Evolutionary conservation across 2,329 filamentous ascomycete species (phyloP).

Genomic region (Pseudogymnoascus sp.): DNA sequence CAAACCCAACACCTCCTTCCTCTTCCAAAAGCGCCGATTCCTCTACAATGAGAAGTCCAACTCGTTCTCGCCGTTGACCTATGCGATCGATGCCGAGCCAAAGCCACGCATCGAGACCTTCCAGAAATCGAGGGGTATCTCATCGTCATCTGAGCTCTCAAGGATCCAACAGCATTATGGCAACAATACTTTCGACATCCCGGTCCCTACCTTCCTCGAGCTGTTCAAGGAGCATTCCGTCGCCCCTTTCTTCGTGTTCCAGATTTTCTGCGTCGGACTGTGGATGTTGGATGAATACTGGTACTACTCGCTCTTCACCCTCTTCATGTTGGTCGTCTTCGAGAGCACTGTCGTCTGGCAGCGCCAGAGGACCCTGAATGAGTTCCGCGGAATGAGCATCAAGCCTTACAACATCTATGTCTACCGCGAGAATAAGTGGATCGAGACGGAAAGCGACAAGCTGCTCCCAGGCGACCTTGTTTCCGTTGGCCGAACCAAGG

Average conservation of each 20-base stretch:
- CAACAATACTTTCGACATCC: constrained; percentile 93
- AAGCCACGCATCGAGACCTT: constrained; percentile 72
- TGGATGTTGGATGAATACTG: constrained; percentile 99
- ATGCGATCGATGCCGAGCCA: constrained; percentile 75
- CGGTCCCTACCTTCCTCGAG: constrained; percentile 89
- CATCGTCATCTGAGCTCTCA: constrained; percentile 64
- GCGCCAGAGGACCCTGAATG: constrained; percentile 85
- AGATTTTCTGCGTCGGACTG: constrained; percentile 94
- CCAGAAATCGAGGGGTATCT: constrained; percentile 71
- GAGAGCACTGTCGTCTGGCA: constrained; percentile 99
- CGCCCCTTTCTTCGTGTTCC: constrained; percentile 98
- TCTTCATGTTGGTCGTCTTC: constrained; percentile 96
- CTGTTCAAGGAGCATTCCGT: constrained; percentile 98
- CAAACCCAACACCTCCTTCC: constrained; percentile 73
- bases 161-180: constrained; percentile 88
- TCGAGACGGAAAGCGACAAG: constrained; percentile 80
- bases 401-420: constrained; percentile 96
- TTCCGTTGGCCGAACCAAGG: constrained; percentile 87
- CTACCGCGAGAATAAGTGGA: constrained; percentile 80
- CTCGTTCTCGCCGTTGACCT: constrained; percentile 73
- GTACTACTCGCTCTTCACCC: constrained; percentile 98
- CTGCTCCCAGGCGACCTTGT: constrained; percentile 89
- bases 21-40: constrained; percentile 97
- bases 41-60: constrained; percentile 66
- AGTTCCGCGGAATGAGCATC: constrained; percentile 99